phyloP scores from a whole-genome alignment of 331 rosid genomes.

The Acacia pycnantha region DNA sequence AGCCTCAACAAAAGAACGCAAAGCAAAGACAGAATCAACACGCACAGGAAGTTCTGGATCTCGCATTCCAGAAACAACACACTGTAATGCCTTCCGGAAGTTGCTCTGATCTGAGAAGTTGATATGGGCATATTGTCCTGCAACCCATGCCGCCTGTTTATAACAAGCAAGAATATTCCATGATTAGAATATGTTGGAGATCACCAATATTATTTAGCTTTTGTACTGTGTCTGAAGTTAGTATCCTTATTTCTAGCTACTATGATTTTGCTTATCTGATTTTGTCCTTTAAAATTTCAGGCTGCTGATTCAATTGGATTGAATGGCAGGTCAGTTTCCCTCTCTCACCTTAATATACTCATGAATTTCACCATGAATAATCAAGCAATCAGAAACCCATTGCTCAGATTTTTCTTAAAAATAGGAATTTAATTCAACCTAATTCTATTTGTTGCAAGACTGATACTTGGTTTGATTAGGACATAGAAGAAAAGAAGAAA shows the following conservation, averaged over 20 bases:
- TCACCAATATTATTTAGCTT: not conserved
- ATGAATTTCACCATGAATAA: not conserved
- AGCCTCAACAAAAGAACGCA: conserved; percentile 95
- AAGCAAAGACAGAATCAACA: conserved; percentile 91
- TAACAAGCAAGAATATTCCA: not conserved
- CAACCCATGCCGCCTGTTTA: conserved; percentile 96
- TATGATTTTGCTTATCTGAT: not conserved
- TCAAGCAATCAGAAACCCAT: not conserved
- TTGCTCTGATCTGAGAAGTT: conserved; percentile 82
- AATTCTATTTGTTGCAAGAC: not conserved
- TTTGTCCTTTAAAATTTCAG: not conserved
- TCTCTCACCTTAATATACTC: not conserved
- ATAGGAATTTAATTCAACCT: not conserved
- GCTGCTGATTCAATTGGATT: not conserved
- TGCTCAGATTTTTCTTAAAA: not conserved
- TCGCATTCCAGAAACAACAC: conserved; percentile 88
- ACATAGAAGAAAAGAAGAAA: not conserved
- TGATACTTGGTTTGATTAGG: not conserved
- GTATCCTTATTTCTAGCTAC: not conserved
- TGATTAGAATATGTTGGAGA: not conserved
- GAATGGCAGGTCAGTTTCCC: not conserved
- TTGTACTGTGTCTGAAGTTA: not conserved
- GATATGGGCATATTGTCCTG: conserved; percentile 91
- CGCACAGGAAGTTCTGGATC: conserved; percentile 97
- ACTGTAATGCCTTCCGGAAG: conserved; percentile 82